Evolutionary conservation across 768 basidiomycete genomes (phyloP), one percentile per base, ranked within the genome.

Genomic region (Ramaria sp.): DNA sequence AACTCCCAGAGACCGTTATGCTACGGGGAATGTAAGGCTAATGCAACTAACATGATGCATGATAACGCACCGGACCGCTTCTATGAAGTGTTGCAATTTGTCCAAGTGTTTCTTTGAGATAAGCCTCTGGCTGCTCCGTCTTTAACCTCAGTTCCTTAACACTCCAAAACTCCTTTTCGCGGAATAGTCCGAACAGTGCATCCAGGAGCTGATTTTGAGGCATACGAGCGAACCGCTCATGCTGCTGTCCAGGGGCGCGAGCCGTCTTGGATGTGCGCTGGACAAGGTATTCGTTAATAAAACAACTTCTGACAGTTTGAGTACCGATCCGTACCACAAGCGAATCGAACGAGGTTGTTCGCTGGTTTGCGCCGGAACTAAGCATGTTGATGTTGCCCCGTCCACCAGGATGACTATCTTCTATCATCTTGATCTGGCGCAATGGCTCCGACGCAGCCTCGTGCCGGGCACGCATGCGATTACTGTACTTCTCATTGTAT

Each of bases 211-310:
- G 86, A 69, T 91, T 86, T 52, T 85, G 77, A 5, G 90, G 89
- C 69, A 96, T 83, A 65, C 93, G 88, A n/a, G 87, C 84, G 79
- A 88, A 86, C 60, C 88, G 85, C 67, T 93, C 89, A 70, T 86
- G 86, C 13, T 43, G 41, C 24, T 55, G 53, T 25, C 51, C 51
- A 30, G 78, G 71, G 27, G 84, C 84, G 60, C 88, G 87, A 16
- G 73, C 66, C 1, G 71, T 74, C 65, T 85, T 88, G 37, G 70
- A 48, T 25, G 58, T 51, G 28, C 47, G 53, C 41, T 55, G 30
- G 28, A 44, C 41, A 18, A 37, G 22, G 45, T 38, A 9, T n/a
- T n/a, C 15, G 39, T 16, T 27, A 44, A 47, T 4, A n/a, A 18
- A 5, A 55, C 2, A 18, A n/a, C n/a, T n/a, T n/a, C 10, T 32